These are phyloP conservation scores for Poa pratensis DNA, from an alignment of 176 grass and related monocot genomes.

Conservation along the genomic window DNA sequence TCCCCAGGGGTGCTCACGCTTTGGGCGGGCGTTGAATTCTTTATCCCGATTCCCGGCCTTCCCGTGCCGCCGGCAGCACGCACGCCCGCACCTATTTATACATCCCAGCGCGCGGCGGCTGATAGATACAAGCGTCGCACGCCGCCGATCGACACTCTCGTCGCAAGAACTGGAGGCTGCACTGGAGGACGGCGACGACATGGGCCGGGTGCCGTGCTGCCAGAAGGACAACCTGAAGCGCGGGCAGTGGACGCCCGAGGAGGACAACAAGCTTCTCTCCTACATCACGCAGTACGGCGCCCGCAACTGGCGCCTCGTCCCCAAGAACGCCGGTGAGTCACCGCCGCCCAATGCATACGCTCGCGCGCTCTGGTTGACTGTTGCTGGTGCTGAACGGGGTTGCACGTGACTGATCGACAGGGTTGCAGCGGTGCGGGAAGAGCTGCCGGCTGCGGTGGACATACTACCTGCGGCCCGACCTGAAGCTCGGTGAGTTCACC, in stretches of 20 bases:
- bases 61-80: slow-evolving; percentile 38
- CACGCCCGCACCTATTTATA: slow-evolving; percentile 48
- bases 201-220: slow-evolving; percentile 93
- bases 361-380: neutral
- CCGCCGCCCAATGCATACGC: neutral
- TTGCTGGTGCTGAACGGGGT: neutral
- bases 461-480: slow-evolving; percentile 92
- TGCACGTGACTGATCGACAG: slow-evolving; percentile 24
- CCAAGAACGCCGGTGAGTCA: slow-evolving; percentile 87
- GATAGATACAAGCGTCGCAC: slow-evolving; percentile 4
- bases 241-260: slow-evolving; percentile 96
- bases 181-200: slow-evolving; percentile 29
- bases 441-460: slow-evolving; percentile 94
- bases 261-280: slow-evolving; percentile 95
- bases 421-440: slow-evolving; percentile 91
- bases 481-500: slow-evolving; percentile 92
- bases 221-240: slow-evolving; percentile 97
- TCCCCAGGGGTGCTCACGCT: slow-evolving; percentile 56
- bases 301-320: slow-evolving; percentile 94
- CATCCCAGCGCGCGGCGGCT: neutral
- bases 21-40: slow-evolving; percentile 95
- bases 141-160: neutral
- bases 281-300: slow-evolving; percentile 87
- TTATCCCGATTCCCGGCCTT: slow-evolving; percentile 64
- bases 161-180: neutral